Evolutionary conservation across 2,329 filamentous ascomycete genomes (phyloP), one percentile per base, ranked within the genome.

Genomic region (Ceratocystiopsis sp.): DNA sequence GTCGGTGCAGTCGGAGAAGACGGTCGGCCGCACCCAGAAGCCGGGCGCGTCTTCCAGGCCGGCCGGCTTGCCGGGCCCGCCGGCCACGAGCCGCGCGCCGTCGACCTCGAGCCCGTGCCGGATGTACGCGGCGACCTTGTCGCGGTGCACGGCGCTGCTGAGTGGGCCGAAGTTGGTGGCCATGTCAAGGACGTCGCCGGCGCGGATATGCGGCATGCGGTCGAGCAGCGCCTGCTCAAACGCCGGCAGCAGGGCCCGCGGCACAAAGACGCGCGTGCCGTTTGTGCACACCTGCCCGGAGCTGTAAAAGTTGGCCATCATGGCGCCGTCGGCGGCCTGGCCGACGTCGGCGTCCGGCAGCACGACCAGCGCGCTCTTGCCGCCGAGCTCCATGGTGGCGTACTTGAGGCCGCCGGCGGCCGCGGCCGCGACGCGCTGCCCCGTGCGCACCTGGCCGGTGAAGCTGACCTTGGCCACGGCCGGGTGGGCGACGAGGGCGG

Each of bases 261-360:
- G 84, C 3, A 94, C 71, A 57, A 93, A 93, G 33, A 93, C 85
- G 12, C 86, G 71, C 1, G 86, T 93, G 41, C 86, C 86, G 58
- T 93, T 93, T 41, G 86, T 93, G 69, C 86, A 94, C 41, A 93
- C 85, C 61, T 94, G 86, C 29, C 86, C 86, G 0, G 82, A 83
- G 51, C 80, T 86, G 68, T 83, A 93, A 64, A 93, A 93, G 61
- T 93, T 93, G 53, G 85, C 86, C 68, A 93, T 84, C 80, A 93
- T 87, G 49, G 84, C 85, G 29, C 84, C 81, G 54, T 93, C 80
- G 33, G 84, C 86, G n/a, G 86, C 86, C 53, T 75, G 74, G 38
- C 84, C 78, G 17, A 89, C 60, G 42, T 84, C 75, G 15, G 81
- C 82, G 54, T 93, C 85, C 1, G 83, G 82, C 1, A 93, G 73